A percentile compares a stretch with the other conserved stretches of the same genome.
Conservation (phyloP, 345 rosid species). For the Aurinia saxatilis region DNA sequence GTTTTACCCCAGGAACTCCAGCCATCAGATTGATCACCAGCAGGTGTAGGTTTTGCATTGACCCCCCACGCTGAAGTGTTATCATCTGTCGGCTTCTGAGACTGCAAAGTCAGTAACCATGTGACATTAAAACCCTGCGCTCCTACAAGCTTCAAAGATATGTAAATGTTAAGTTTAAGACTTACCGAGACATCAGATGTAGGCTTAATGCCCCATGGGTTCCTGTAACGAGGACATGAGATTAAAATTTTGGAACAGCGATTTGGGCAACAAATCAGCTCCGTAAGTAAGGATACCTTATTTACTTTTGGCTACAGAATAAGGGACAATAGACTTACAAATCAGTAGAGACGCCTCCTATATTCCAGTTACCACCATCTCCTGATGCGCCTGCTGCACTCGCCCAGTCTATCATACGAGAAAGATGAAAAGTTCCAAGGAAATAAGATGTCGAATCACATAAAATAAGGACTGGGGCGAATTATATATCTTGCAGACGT, state of each 20-base stretch:
- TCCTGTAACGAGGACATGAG: slow-evolving; percentile 7
- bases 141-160: not conserved
- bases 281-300: not conserved
- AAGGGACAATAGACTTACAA: slow-evolving; percentile 33
- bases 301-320: not conserved
- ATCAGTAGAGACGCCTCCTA: slow-evolving; percentile 49
- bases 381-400: slow-evolving; percentile 58
- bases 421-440: not conserved
- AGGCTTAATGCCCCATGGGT: slow-evolving; percentile 26
- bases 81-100: slow-evolving; percentile 16
- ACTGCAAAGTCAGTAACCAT: slow-evolving; percentile 4
- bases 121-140: not conserved
- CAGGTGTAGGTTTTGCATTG: slow-evolving; percentile 28
- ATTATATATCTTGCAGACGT: not conserved
- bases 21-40: slow-evolving; percentile 32
- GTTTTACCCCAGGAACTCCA: slow-evolving; percentile 55
- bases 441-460: not conserved
- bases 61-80: slow-evolving; percentile 47
- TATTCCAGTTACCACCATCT: slow-evolving; percentile 51
- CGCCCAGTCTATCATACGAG: slow-evolving; percentile 46
- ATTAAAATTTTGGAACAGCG: not conserved
- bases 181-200: slow-evolving; percentile 16
- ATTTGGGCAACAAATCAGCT: not conserved
- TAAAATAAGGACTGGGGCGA: not conserved
- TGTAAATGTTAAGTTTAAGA: not conserved